Percentiles rank a stretch among this genome's conserved stretches.
Conservation (phyloP, 1,284 basidiomycete species). For the Sanguinoderma infundibulare region DNA sequence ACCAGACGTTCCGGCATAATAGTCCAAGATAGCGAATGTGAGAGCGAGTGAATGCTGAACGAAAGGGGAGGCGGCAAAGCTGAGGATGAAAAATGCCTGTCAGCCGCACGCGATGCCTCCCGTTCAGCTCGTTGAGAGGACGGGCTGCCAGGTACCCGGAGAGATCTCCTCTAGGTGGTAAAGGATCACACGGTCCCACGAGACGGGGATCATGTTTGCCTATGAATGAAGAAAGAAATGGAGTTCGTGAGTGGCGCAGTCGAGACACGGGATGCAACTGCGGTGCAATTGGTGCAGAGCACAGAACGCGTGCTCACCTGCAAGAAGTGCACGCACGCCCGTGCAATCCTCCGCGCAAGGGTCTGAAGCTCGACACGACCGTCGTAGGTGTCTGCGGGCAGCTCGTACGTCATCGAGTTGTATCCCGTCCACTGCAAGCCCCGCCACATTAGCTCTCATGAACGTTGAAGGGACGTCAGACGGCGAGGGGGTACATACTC, state of each 20-base stretch:
- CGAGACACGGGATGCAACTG: conserved; percentile 7
- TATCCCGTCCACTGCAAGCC: conserved; percentile 69
- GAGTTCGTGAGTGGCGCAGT: conserved; percentile 17
- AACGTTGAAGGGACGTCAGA: background rate
- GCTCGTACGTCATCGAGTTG: conserved; percentile 71
- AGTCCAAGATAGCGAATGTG: background rate
- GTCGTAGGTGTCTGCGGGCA: conserved; percentile 70
- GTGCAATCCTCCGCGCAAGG: conserved; percentile 67
- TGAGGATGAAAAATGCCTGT: background rate
- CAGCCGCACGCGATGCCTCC: background rate
- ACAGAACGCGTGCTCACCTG: conserved; percentile 49
- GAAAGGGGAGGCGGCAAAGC: background rate
- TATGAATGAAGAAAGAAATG: conserved; percentile 26
- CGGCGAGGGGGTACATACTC: conserved; percentile 45
- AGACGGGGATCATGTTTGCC: conserved; percentile 69
- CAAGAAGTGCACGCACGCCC: conserved; percentile 76
- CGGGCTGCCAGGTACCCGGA: conserved; percentile 71
- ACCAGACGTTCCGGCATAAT: background rate
- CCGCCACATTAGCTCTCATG: conserved; percentile 3
- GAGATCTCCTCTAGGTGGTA: conserved; percentile 74
- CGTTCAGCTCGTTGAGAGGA: conserved; percentile 45
- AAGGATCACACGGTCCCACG: conserved; percentile 70
- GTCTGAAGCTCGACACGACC: conserved; percentile 68
- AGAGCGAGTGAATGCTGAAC: background rate
- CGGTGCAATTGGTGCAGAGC: conserved; percentile 10